Conservation (phyloP, 352 stramenopile species). For the Phytopythium vexans region DNA sequence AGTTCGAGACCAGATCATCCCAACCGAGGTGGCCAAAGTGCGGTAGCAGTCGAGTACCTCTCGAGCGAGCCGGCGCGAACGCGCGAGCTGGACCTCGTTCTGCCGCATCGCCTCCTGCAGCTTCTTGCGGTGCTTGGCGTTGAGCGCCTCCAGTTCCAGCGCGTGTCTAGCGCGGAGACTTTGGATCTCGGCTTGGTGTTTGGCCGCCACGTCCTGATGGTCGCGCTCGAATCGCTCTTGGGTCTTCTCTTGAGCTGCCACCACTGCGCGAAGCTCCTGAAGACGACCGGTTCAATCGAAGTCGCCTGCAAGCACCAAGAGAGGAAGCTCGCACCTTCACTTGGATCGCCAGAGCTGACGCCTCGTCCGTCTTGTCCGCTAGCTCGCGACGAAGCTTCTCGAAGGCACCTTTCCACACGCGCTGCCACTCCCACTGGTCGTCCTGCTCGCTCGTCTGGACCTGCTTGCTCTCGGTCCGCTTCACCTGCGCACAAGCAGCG, state of each 20-base stretch:
- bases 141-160: conserved; percentile 46
- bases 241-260: conserved; percentile 35
- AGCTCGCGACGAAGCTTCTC: conserved; percentile 50
- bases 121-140: conserved; percentile 47
- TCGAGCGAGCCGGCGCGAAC: conserved; percentile 13
- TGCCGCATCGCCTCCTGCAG: conserved; percentile 36
- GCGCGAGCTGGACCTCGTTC: conserved; percentile 41
- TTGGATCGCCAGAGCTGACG: conserved; percentile 25
- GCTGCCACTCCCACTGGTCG: conserved; percentile 69
- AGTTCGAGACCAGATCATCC: background rate
- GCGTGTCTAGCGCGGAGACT: conserved; percentile 43
- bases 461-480: conserved; percentile 37
- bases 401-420: conserved; percentile 69
- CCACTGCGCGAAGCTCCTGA: conserved; percentile 41
- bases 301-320: background rate
- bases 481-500: conserved; percentile 1
- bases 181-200: conserved; percentile 41
- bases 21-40: background rate
- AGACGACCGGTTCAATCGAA: background rate
- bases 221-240: conserved; percentile 29
- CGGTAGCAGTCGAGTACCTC: background rate
- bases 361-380: conserved; percentile 25
- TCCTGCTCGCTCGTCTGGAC: conserved; percentile 58
- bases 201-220: conserved; percentile 25
- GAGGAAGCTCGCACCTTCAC: conserved; percentile 30